Evolutionary conservation across 2,329 filamentous ascomycete genomes (phyloP).

Genomic region (Ilyonectria destructans): DNA sequence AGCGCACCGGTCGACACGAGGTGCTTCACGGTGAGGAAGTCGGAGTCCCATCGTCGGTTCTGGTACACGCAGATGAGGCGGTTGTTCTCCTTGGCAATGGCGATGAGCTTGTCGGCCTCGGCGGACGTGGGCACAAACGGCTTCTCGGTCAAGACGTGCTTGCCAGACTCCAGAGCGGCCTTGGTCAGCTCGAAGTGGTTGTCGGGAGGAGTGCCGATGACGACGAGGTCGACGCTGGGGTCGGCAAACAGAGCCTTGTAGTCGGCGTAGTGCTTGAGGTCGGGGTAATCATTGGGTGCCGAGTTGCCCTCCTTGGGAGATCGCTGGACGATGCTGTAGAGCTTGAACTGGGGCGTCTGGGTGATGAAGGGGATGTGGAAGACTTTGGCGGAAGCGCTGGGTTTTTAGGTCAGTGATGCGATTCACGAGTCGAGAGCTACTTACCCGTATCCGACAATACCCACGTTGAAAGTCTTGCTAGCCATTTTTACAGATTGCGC

Average conservation of each 20-base stretch:
- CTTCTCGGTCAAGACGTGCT: slow-evolving; percentile 88
- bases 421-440: slow-evolving; percentile 32
- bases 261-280: slow-evolving; percentile 75
- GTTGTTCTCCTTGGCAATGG: slow-evolving; percentile 66
- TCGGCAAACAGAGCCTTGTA: slow-evolving; percentile 77
- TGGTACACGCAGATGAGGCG: slow-evolving; percentile 79
- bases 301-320: slow-evolving; percentile 76
- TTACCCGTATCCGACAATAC: slow-evolving; percentile 68
- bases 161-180: slow-evolving; percentile 77
- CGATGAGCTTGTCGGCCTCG: slow-evolving; percentile 77
- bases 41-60: slow-evolving; percentile 84
- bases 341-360: slow-evolving; percentile 74
- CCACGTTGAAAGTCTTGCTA: slow-evolving; percentile 64
- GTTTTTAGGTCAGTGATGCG: slow-evolving; percentile 36
- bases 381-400: slow-evolving; percentile 78
- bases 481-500: slow-evolving; percentile 47
- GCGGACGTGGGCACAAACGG: slow-evolving; percentile 82
- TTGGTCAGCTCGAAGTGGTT: slow-evolving; percentile 79
- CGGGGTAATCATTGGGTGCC: slow-evolving; percentile 78
- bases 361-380: slow-evolving; percentile 88
- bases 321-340: slow-evolving; percentile 85
- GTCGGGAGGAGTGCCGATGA: slow-evolving; percentile 81
- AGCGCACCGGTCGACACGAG: slow-evolving; percentile 73
- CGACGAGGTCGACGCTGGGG: slow-evolving; percentile 76
- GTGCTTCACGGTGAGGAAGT: slow-evolving; percentile 80